Percentiles rank a stretch among this genome's conserved stretches.
Conservation (phyloP, 768 basidiomycete species). For the Phallus indusiatus region DNA sequence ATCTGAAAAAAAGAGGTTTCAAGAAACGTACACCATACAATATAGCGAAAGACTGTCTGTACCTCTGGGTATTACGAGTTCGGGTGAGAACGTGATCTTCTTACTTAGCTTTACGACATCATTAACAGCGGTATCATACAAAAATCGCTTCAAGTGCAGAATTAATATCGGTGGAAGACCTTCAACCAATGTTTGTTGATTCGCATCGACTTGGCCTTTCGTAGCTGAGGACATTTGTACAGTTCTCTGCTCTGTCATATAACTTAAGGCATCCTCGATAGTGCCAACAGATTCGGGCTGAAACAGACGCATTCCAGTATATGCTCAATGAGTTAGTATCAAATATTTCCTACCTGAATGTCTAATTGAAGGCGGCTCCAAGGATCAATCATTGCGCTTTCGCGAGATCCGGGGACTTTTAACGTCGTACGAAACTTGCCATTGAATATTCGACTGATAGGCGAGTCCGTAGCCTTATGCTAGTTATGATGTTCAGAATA, state of each 20-base stretch:
- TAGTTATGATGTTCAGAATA: slow-evolving; percentile 20
- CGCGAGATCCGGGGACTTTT: slow-evolving; percentile 70
- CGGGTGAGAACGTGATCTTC: slow-evolving; percentile 65
- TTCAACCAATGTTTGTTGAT: slow-evolving; percentile 67
- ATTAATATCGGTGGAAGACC: slow-evolving; percentile 75
- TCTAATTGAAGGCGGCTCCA: slow-evolving; percentile 86
- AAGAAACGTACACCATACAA: not conserved
- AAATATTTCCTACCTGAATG: slow-evolving; percentile 54
- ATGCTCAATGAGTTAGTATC: not conserved
- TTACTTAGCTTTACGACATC: slow-evolving; percentile 85
- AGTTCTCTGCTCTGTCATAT: slow-evolving; percentile 69
- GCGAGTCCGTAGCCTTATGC: slow-evolving; percentile 75
- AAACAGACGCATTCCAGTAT: not conserved
- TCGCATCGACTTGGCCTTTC: slow-evolving; percentile 57
- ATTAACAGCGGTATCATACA: slow-evolving; percentile 65
- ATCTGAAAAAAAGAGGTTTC: slow-evolving; percentile 28
- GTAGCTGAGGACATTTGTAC: slow-evolving; percentile 64
- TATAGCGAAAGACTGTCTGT: slow-evolving; percentile 15
- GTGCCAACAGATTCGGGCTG: slow-evolving; percentile 66
- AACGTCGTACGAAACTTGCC: slow-evolving; percentile 85
- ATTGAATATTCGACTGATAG: slow-evolving; percentile 88
- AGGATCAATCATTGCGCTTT: slow-evolving; percentile 83
- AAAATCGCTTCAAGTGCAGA: slow-evolving; percentile 85
- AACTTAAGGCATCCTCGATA: slow-evolving; percentile 73
- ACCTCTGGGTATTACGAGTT: slow-evolving; percentile 71